These are phyloP conservation scores for Fagus sylvatica DNA, from an alignment of 306 rosid genomes.

Conservation along the genomic window DNA sequence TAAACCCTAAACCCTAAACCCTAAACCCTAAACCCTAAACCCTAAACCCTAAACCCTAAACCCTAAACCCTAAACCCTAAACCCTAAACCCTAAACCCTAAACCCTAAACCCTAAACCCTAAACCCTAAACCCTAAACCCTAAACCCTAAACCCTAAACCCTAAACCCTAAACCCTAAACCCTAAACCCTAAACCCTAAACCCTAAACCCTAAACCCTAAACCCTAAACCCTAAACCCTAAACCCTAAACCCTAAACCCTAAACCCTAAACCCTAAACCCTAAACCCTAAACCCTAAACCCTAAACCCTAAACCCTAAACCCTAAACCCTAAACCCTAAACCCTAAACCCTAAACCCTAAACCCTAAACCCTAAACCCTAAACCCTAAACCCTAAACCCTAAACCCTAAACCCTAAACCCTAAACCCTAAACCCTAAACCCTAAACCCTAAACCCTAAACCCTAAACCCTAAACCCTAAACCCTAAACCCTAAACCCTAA, in stretches of 20 bases:
- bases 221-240: conserved; percentile 19
- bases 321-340: conserved; percentile 25
- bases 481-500: conserved; percentile 9
- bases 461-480: background rate
- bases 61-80: conserved; percentile 27
- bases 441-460: conserved; percentile 17
- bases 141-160: conserved; percentile 11
- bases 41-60: conserved; percentile 25
- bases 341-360: conserved; percentile 11
- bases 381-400: conserved; percentile 35
- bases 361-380: conserved; percentile 18
- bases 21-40: conserved; percentile 22
- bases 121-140: conserved; percentile 18
- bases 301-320: conserved; percentile 21
- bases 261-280: conserved; percentile 17
- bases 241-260: conserved; percentile 19
- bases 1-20: conserved; percentile 11
- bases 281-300: conserved; percentile 23
- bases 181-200: conserved; percentile 19
- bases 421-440: conserved; percentile 19
- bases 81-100: conserved; percentile 27
- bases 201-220: conserved; percentile 19
- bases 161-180: conserved; percentile 26
- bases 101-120: conserved; percentile 22
- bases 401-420: conserved; percentile 29